A percentile compares a stretch with the other conserved stretches of the same genome.
Conservation (phyloP, 2,329 filamentous ascomycete genomes). For the Tolypocladium ovalisporum region DNA sequence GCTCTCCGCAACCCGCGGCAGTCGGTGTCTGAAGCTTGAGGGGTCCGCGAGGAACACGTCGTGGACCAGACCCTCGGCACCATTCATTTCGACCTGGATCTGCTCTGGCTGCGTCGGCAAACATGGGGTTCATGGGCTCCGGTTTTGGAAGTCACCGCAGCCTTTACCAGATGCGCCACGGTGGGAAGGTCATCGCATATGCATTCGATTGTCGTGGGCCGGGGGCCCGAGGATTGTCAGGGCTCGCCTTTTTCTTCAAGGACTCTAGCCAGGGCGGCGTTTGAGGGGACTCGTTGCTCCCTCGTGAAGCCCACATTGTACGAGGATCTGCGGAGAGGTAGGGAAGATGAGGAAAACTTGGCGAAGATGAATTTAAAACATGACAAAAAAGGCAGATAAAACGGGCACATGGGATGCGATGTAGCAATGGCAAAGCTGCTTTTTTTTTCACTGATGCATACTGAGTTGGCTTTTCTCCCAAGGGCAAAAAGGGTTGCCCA, state of each 20-base stretch:
- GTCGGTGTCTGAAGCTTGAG: not conserved
- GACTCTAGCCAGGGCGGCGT: not conserved
- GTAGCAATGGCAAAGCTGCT: slow-evolving; percentile 4
- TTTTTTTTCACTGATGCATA: slow-evolving; percentile 3
- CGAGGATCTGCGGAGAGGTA: slow-evolving; percentile 2
- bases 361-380: not conserved
- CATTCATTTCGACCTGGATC: not conserved
- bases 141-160: slow-evolving; percentile 5
- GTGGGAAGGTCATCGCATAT: not conserved
- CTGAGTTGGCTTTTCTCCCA: not conserved
- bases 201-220: too few relatives aligned
- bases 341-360: not conserved
- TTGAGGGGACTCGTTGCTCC: not conserved
- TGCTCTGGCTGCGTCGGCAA: not conserved
- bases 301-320: slow-evolving; percentile 1
- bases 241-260: too few relatives aligned
- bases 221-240: not conserved
- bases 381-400: not conserved
- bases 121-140: not conserved
- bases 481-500: slow-evolving; percentile 1
- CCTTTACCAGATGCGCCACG: not conserved
- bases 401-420: slow-evolving; percentile 6
- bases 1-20: not conserved
- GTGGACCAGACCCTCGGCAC: not conserved
- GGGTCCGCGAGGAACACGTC: not conserved